These are phyloP conservation scores for Fusarium aywerte DNA, from an alignment of 2,329 filamentous ascomycete genomes.

Conservation along the genomic window DNA sequence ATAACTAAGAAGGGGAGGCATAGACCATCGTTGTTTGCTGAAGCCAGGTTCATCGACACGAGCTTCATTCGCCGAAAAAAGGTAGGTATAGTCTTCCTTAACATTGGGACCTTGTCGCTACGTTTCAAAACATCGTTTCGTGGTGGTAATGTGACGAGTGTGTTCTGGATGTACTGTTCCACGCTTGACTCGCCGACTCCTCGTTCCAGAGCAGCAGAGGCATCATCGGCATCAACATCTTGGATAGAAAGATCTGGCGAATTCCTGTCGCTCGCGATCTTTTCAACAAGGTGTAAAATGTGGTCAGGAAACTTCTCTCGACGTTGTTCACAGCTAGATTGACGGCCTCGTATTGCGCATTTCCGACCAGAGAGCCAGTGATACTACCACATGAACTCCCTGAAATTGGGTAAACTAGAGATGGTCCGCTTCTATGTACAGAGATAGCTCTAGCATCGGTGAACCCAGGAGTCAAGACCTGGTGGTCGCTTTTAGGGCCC, in stretches of 20 bases:
- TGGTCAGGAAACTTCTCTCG: not conserved
- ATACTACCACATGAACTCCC: not conserved
- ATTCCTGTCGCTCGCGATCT: not conserved
- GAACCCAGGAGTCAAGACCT: not conserved
- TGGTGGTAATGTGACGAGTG: not conserved
- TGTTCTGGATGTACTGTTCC: constrained; percentile 2
- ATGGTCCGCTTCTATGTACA: no score
- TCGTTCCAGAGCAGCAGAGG: not conserved
- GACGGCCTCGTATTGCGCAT: not conserved
- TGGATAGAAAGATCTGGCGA: not conserved
- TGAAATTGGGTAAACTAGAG: not conserved
- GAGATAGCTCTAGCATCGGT: not conserved
- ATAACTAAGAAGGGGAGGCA: not conserved
- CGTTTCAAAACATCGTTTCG: not conserved
- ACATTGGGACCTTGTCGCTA: constrained; percentile 7
- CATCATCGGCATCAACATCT: not conserved
- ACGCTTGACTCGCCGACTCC: constrained; percentile 4
- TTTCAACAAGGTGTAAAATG: not conserved
- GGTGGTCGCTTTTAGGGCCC: not conserved
- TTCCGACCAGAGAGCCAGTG: constrained; percentile 11
- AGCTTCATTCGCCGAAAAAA: not conserved
- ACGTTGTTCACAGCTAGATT: constrained; percentile 11
- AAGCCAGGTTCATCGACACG: not conserved
- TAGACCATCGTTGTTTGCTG: constrained; percentile 3
- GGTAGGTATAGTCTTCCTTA: not conserved